phyloP scores from a whole-genome alignment of 176 grass and related monocot genomes.

The Zoysia japonica region DNA sequence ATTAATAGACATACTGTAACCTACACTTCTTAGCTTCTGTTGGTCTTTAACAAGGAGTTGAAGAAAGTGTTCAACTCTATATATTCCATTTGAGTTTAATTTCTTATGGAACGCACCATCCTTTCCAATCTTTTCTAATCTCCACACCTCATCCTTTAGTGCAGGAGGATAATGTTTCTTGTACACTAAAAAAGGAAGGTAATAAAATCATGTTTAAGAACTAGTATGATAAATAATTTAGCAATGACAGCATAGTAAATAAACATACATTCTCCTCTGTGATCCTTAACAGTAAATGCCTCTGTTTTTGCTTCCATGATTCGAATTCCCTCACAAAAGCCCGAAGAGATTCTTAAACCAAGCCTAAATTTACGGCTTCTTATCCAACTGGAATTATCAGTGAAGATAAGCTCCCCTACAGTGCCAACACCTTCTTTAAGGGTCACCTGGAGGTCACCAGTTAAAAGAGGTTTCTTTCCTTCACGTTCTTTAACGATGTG shows the following conservation, averaged over 20 bases:
- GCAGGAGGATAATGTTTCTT: constrained; percentile 90
- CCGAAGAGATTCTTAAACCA: constrained; percentile 65
- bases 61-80: constrained; percentile 86
- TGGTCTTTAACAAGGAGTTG: constrained; percentile 73
- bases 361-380: constrained; percentile 87
- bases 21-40: constrained; percentile 78
- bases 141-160: constrained; percentile 86
- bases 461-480: constrained; percentile 89
- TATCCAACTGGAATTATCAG: constrained; percentile 94
- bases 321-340: constrained; percentile 67
- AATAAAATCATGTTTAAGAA: constrained; percentile 14
- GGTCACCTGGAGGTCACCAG: constrained; percentile 66
- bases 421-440: constrained; percentile 95
- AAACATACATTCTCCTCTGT: constrained; percentile 89
- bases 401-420: constrained; percentile 81
- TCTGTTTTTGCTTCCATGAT: constrained; percentile 87
- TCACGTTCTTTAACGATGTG: constrained; percentile 80
- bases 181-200: constrained; percentile 61
- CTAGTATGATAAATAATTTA: constrained; percentile 33
- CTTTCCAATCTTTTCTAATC: constrained; percentile 93
- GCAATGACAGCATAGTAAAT: neutral
- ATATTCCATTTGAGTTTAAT: constrained; percentile 60
- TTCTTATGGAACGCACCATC: constrained; percentile 82
- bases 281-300: constrained; percentile 89
- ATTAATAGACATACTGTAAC: constrained; percentile 27